phyloP scores from a whole-genome alignment of 2,329 filamentous ascomycete species.

The Pseudogymnoascus sp. region DNA sequence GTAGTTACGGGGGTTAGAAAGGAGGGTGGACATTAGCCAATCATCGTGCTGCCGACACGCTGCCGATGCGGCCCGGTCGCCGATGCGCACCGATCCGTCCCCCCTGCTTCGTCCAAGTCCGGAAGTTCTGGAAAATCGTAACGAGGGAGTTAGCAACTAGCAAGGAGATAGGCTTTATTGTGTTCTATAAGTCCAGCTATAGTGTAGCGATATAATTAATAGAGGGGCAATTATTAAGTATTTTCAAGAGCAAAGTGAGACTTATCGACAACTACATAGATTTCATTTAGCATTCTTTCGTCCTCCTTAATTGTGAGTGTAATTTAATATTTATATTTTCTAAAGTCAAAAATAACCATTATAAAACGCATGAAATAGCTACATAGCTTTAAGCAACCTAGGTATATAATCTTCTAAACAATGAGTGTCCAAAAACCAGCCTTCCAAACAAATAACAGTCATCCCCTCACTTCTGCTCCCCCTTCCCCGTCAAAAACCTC shows the following conservation, averaged over 20 bases:
- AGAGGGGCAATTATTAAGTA: not conserved
- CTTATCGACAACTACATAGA: not conserved
- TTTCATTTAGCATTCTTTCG: not conserved
- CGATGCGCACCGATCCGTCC: not conserved
- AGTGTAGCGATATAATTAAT: not conserved
- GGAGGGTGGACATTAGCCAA: not conserved
- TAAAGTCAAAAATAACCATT: not conserved
- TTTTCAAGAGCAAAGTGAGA: not conserved
- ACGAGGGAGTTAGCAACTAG: not conserved
- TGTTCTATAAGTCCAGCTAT: not conserved
- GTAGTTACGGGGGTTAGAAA: not conserved
- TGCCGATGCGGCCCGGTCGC: not conserved
- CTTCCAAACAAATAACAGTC: not conserved
- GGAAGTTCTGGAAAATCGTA: not conserved
- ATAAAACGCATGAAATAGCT: not conserved
- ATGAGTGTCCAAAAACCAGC: not conserved
- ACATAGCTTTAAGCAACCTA: not conserved
- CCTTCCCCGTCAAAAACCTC: slow-evolving; percentile 10
- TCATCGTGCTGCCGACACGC: not conserved
- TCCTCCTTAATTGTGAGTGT: not conserved
- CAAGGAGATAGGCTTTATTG: not conserved
- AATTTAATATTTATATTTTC: not conserved
- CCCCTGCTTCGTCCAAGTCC: not conserved
- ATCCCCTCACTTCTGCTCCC: not conserved
- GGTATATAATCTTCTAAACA: not conserved